Base-by-base conservation (phyloP, 2,329 filamentous ascomycete genomes). In the Sodiomyces alkalinus region DNA sequence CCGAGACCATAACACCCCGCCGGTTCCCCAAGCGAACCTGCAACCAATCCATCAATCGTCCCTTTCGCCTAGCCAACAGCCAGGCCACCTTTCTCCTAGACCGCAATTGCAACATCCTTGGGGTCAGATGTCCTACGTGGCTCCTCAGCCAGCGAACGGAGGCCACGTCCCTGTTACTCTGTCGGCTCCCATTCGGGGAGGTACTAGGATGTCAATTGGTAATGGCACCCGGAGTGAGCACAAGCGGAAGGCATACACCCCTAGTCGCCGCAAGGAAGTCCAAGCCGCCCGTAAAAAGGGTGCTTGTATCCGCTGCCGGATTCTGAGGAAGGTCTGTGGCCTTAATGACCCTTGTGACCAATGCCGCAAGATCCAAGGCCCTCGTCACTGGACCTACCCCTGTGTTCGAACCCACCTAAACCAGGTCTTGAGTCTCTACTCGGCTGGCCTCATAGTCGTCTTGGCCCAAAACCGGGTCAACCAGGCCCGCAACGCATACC, bases 281-380 rank as follows among this genome's bases (percentile, higher is more conserved):
- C 69, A 74, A 38, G 67, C 71, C 36, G 68, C 77, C 14, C 64
- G 73, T 15, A 71, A 72, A 39, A 62, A 72, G 19, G 73, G 73
- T 5, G 72, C 73, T 9, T 78, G 73, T 39, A 74, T 76, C 29
- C 58, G 73, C 24, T 78, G 73, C 41, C 62, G 71, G 20, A 75
- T 77, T 35, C 49, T 78, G 19, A 62, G 72, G 32, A 78, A 78
- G 50, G 73, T 68, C 2, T 78, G 73, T 41, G 72, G 69, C n/a
- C 64, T 62, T 33, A 72, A 68, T 18, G 66, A 60, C 6, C 71
- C 72, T 0, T 78, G 73, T 38, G 62, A 68, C 29, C 70, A 71
- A 2, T 78, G 73, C 36, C 62, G 63, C 34, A 74, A 71, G 41
- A 71, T 78, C 1, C 51, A 76, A 21, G 62, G 65, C 4, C 70